phyloP scores from a whole-genome alignment of 1,284 basidiomycete species.

The Tremellales sp. region DNA sequence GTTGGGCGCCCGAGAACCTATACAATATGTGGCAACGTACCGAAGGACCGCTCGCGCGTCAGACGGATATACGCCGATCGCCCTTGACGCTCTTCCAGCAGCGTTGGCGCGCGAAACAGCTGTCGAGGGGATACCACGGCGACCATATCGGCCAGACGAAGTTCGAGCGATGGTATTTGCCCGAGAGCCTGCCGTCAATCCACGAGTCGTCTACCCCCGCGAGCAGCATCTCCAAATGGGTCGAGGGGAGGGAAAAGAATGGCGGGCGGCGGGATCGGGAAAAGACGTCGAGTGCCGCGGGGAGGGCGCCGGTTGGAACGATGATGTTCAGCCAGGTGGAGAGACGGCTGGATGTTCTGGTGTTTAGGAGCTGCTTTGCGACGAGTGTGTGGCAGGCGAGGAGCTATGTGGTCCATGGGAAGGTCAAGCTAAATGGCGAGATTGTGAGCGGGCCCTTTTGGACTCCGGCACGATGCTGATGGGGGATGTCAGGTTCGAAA shows the following conservation, averaged over 20 bases:
- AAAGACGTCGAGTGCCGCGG: slow-evolving; percentile 53
- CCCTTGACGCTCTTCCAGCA: slow-evolving; percentile 79
- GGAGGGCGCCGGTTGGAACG: slow-evolving; percentile 68
- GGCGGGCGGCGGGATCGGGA: slow-evolving; percentile 46
- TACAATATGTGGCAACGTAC: slow-evolving; percentile 73
- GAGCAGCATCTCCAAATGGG: slow-evolving; percentile 55
- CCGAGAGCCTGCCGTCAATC: slow-evolving; percentile 78
- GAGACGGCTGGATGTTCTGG: slow-evolving; percentile 82
- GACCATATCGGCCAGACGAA: slow-evolving; percentile 89
- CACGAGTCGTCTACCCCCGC: slow-evolving; percentile 52
- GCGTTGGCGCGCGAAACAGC: slow-evolving; percentile 84
- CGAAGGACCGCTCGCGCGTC: slow-evolving; percentile 51
- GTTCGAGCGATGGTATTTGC: slow-evolving; percentile 95
- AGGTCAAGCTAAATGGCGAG: slow-evolving; percentile 84
- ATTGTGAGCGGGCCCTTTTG: slow-evolving; percentile 57
- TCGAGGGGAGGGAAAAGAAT: slow-evolving; percentile 48
- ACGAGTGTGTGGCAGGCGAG: slow-evolving; percentile 86
- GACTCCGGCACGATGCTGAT: background rate
- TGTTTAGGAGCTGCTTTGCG: slow-evolving; percentile 89
- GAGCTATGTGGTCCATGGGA: slow-evolving; percentile 77
- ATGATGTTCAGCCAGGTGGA: slow-evolving; percentile 94
- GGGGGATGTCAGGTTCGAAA: slow-evolving; percentile 61
- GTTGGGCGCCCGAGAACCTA: slow-evolving; percentile 74
- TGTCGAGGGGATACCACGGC: slow-evolving; percentile 91
- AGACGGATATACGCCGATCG: slow-evolving; percentile 60